Percentiles rank a stretch among this genome's conserved stretches.
phyloP scores from a whole-genome alignment of 2,329 filamentous ascomycete species.

The Akanthomyces dipterigenus region DNA sequence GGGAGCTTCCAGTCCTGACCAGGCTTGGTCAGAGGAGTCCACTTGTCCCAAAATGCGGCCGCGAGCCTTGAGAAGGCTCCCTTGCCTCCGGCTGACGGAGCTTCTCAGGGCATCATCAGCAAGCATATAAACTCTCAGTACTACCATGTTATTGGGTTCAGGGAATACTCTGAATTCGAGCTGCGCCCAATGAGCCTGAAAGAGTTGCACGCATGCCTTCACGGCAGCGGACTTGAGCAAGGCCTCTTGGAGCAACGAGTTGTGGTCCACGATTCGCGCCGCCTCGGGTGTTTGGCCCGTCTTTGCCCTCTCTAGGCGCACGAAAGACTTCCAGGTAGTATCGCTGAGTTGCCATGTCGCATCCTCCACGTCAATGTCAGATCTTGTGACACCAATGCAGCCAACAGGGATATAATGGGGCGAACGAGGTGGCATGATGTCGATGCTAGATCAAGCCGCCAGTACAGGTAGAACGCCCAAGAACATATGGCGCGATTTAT shows the following conservation, averaged over 20 bases:
- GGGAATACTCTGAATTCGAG: slow-evolving; percentile 30
- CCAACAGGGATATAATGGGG: slow-evolving; percentile 35
- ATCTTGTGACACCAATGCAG: slow-evolving; percentile 26
- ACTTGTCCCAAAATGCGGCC: slow-evolving; percentile 43
- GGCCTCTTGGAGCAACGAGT: slow-evolving; percentile 19
- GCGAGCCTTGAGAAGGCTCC: slow-evolving; percentile 38
- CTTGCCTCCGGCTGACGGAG: slow-evolving; percentile 42
- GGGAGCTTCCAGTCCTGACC: slow-evolving; percentile 40
- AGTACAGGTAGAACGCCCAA: neutral
- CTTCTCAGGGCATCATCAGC: slow-evolving; percentile 57
- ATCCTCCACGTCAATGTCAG: slow-evolving; percentile 13
- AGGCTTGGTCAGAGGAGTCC: slow-evolving; percentile 49
- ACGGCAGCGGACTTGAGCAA: slow-evolving; percentile 24
- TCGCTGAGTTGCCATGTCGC: neutral
- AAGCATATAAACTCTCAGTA: slow-evolving; percentile 53
- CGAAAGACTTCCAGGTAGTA: neutral
- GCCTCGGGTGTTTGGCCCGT: neutral
- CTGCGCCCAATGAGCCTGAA: slow-evolving; percentile 35
- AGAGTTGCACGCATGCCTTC: slow-evolving; percentile 23
- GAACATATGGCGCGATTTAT: neutral
- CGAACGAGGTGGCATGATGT: slow-evolving; percentile 15
- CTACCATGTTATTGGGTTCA: slow-evolving; percentile 17
- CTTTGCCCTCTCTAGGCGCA: neutral
- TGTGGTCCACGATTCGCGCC: slow-evolving; percentile 5
- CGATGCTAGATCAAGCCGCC: neutral